These are phyloP conservation scores for Wickerhamiella sergipiensis DNA, from an alignment of 805 yeast genomes.

Conservation along the genomic window DNA sequence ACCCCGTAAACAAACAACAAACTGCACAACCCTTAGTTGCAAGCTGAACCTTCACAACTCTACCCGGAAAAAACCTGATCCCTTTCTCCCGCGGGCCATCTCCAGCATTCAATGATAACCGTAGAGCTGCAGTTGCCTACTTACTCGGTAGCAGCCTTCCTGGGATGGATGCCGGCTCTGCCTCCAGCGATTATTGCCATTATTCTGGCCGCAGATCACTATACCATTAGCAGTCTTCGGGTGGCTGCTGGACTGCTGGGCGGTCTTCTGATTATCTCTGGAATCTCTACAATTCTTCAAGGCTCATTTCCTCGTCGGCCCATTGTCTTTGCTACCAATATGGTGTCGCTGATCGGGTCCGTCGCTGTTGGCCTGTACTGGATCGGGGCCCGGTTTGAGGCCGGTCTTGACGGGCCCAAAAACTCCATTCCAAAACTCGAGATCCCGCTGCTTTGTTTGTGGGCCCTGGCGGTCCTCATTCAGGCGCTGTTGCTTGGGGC, in stretches of 20 bases:
- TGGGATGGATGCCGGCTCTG: slow-evolving; percentile 1
- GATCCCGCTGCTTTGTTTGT: slow-evolving; percentile 8
- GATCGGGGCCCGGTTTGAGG: slow-evolving; percentile 1
- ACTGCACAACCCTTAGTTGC: neutral
- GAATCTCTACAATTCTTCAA: slow-evolving; percentile 1
- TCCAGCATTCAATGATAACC: slow-evolving; percentile 9
- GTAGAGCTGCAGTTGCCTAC: slow-evolving; percentile 19
- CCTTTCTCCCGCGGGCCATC: neutral
- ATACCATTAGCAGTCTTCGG: slow-evolving; percentile 1
- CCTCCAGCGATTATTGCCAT: slow-evolving; percentile 10
- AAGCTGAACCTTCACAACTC: neutral
- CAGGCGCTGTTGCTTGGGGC: neutral
- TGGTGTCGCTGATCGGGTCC: neutral
- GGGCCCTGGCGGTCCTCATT: slow-evolving; percentile 8
- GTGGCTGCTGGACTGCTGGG: slow-evolving; percentile 10
- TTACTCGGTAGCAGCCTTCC: slow-evolving; percentile 15
- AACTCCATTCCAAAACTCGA: slow-evolving; percentile 4
- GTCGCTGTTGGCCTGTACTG: slow-evolving; percentile 13
- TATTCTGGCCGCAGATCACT: slow-evolving; percentile 7
- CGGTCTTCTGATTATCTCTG: slow-evolving; percentile 1
- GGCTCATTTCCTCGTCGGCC: slow-evolving; percentile 5
- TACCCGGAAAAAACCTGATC: slow-evolving; percentile 2
- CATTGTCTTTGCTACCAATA: neutral
- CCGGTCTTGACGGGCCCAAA: neutral
- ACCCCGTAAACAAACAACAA: slow-evolving; percentile 2